Evolutionary conservation across 140 eudicot species (phyloP).

Genomic region (Flaveria floridana): DNA sequence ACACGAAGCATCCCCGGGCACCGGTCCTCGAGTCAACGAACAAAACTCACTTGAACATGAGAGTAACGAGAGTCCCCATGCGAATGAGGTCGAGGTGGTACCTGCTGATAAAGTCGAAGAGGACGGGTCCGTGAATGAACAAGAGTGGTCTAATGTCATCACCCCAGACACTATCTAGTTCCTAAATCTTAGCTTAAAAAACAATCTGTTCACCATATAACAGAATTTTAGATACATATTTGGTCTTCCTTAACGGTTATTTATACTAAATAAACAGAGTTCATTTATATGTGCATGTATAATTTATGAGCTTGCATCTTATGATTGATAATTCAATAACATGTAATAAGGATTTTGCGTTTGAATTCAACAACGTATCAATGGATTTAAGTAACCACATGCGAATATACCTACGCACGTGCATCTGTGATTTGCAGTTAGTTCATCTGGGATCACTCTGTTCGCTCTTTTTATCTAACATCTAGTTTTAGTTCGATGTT

Average conservation of each 20-base stretch:
- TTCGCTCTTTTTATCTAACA: no score
- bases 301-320: background rate
- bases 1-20: background rate
- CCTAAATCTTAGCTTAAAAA: background rate
- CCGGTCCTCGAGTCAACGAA: background rate
- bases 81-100: conserved; percentile 9
- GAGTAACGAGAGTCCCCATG: background rate
- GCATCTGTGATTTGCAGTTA: background rate
- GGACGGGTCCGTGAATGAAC: background rate
- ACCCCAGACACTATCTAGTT: background rate
- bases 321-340: background rate
- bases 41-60: background rate
- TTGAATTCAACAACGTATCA: background rate
- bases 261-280: conserved; percentile 25
- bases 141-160: background rate
- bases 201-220: background rate
- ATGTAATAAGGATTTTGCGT: background rate
- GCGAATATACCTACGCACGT: background rate
- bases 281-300: background rate
- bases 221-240: conserved; percentile 14
- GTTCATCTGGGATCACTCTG: no score
- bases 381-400: background rate
- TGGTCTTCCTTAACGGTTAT: conserved; percentile 11
- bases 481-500: no score
- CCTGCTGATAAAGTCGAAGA: background rate